A percentile compares a stretch with the other conserved stretches of the same genome.
Conservation (phyloP, 805 yeast genomes). For the Deakozyma indianensis region DNA sequence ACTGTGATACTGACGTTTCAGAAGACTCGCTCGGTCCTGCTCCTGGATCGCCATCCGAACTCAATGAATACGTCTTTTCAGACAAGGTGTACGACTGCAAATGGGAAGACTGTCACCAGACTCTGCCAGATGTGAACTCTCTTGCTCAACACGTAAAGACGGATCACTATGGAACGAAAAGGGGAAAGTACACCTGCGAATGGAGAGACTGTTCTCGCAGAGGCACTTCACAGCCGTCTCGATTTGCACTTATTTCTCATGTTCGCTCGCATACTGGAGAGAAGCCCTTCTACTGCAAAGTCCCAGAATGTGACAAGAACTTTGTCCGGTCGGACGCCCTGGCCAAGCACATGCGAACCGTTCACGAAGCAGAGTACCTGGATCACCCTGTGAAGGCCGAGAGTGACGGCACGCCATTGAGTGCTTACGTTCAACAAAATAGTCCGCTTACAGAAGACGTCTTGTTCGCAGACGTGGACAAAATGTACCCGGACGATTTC, state of each 20-base stretch:
- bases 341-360: constrained; percentile 46
- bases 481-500: constrained; percentile 5
- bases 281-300: constrained; percentile 46
- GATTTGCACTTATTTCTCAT: constrained; percentile 48
- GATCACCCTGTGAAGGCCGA: not conserved
- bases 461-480: not conserved
- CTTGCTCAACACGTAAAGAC: constrained; percentile 27
- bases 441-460: not conserved
- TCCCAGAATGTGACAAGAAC: constrained; percentile 50
- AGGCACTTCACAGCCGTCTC: constrained; percentile 37
- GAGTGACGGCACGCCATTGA: not conserved
- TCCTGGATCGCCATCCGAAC: not conserved
- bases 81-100: constrained; percentile 15
- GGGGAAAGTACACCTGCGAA: constrained; percentile 34
- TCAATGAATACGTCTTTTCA: not conserved
- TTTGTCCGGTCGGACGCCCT: constrained; percentile 50
- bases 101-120: constrained; percentile 25
- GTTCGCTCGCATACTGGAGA: constrained; percentile 54
- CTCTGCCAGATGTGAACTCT: constrained; percentile 22
- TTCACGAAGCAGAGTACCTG: constrained; percentile 31
- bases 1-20: not conserved
- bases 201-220: constrained; percentile 47
- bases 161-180: constrained; percentile 24
- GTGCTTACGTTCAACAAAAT: not conserved
- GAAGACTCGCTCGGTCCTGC: not conserved